Evolutionary conservation across 805 yeast genomes (phyloP).

Genomic region (Suhomyces xylopsoci): DNA sequence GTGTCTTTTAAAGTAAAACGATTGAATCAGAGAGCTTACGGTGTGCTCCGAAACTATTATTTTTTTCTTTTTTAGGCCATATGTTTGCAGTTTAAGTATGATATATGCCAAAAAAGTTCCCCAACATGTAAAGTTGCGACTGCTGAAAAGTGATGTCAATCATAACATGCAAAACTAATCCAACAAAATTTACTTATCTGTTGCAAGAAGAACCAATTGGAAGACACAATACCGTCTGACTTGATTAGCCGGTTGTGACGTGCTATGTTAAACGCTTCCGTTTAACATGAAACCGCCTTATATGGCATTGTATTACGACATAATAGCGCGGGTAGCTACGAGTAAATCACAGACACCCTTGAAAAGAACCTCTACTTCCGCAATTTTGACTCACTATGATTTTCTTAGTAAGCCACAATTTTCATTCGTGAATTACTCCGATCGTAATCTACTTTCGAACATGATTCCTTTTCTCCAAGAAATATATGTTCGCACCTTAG

Average conservation of each 20-base stretch:
- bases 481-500: not conserved
- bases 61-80: not conserved
- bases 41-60: not conserved
- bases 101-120: not conserved
- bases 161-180: not conserved
- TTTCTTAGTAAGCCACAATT: not conserved
- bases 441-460: not conserved
- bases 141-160: not conserved
- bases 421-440: not conserved
- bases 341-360: not conserved
- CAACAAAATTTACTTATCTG: not conserved
- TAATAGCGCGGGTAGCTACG: not conserved
- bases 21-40: not conserved
- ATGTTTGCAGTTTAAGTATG: slow-evolving; percentile 3
- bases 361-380: not conserved
- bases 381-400: not conserved
- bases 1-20: not conserved
- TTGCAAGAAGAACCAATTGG: not conserved
- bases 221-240: not conserved
- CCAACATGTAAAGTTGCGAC: not conserved
- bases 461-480: not conserved
- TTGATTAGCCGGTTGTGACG: not conserved
- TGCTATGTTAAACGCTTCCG: not conserved
- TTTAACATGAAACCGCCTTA: not conserved
- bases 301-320: not conserved